Evolutionary conservation across 2,329 filamentous ascomycete species (phyloP).

Genomic region (Lecanicillium sp.): DNA sequence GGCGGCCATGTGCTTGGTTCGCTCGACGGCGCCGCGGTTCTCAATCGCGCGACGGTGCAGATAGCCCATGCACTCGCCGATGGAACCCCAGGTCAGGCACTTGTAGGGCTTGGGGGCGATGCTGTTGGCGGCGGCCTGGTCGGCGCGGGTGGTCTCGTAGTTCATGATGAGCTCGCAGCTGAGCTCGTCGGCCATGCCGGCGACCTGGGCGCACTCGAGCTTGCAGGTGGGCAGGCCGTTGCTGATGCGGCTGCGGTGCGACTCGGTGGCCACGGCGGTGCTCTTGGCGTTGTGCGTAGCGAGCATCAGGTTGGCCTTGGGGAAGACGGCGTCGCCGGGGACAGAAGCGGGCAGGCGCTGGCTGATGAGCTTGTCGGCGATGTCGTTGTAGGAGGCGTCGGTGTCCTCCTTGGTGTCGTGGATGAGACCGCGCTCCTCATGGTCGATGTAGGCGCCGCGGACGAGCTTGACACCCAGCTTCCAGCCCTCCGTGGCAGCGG

Average conservation of each 20-base stretch:
- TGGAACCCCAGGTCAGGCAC: conserved; percentile 19
- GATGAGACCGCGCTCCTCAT: conserved; percentile 58
- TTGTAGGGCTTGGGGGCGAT: conserved; percentile 34
- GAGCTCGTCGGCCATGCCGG: conserved; percentile 87
- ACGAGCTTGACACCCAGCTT: conserved; percentile 63
- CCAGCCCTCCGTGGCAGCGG: conserved; percentile 50
- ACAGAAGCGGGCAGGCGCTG: conserved; percentile 32
- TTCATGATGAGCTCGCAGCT: conserved; percentile 47
- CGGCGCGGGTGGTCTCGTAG: conserved; percentile 12
- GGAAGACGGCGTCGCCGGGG: conserved; percentile 36
- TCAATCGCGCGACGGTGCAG: conserved; percentile 20
- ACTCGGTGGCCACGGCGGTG: conserved; percentile 43
- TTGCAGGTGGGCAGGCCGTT: conserved; percentile 21
- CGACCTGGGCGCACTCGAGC: conserved; percentile 55
- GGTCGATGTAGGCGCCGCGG: conserved; percentile 59
- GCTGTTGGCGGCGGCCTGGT: conserved; percentile 10
- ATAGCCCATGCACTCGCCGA: conserved; percentile 20
- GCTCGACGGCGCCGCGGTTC: conserved; percentile 20
- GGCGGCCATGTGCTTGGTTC: conserved; percentile 20
- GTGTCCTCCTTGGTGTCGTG: conserved; percentile 61
- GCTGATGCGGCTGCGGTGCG: conserved; percentile 9
- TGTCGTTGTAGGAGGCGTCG: conserved; percentile 59
- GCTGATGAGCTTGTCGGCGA: conserved; percentile 57
- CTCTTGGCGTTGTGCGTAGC: conserved; percentile 70
- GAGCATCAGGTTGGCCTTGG: conserved; percentile 54